Conservation (phyloP, 495 filamentous ascomycete species). For the Hyaloscypha finlandica region DNA sequence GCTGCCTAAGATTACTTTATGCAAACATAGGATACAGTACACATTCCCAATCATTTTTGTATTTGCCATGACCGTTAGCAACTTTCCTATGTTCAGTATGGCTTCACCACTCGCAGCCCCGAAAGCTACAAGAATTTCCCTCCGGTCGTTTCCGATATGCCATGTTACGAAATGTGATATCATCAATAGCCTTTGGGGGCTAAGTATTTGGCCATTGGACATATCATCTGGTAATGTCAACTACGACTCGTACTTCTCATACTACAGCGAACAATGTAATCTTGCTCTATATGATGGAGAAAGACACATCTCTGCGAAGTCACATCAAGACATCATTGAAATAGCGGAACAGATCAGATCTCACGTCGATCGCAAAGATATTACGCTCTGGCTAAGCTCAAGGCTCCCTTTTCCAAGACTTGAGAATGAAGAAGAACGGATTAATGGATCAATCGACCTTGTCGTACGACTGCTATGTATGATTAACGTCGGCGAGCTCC, state of each 20-base stretch:
- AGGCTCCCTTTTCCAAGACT: constrained; percentile 1
- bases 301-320: background rate
- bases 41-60: too few species aligned
- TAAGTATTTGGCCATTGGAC: background rate
- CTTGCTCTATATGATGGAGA: constrained; percentile 1
- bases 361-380: background rate
- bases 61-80: too few species aligned
- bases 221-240: background rate
- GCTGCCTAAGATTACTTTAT: too few species aligned
- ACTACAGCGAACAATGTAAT: constrained; percentile 11
- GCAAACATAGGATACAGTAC: too few species aligned
- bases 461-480: constrained; percentile 28
- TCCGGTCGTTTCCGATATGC: too few species aligned
- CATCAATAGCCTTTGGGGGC: constrained; percentile 7
- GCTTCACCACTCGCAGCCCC: too few species aligned
- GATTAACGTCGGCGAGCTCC: constrained; percentile 24
- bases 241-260: background rate
- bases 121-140: too few species aligned
- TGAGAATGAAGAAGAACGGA: background rate
- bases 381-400: constrained; percentile 13
- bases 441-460: constrained; percentile 25
- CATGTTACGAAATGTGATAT: constrained; percentile 8
- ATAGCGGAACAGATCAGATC: background rate
- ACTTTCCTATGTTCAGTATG: too few species aligned
- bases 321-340: constrained; percentile 17